Conservation (phyloP, 1,284 basidiomycete genomes). For the Ganoderma lingzhi region DNA sequence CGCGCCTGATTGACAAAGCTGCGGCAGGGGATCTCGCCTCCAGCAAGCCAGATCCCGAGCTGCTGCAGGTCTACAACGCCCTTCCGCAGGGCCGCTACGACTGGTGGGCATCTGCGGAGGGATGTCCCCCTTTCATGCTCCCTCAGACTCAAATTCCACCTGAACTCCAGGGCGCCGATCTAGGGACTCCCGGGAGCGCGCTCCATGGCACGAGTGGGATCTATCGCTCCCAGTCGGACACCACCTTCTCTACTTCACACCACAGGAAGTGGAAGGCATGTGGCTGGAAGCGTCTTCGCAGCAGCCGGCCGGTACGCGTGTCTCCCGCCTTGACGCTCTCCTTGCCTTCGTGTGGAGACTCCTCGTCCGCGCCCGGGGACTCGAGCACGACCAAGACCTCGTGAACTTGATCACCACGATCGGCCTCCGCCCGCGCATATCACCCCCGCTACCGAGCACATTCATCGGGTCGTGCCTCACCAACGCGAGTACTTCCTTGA, state of each 20-base stretch:
- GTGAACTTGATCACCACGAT: conserved; percentile 43
- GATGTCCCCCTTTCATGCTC: conserved; percentile 36
- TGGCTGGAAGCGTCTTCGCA: conserved; percentile 36
- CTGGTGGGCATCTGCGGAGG: conserved; percentile 44
- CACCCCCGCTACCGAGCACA: conserved; percentile 32
- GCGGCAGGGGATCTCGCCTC: conserved; percentile 46
- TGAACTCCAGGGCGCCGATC: conserved; percentile 29
- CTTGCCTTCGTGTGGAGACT: conserved; percentile 51
- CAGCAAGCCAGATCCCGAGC: conserved; percentile 33
- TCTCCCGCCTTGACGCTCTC: conserved; percentile 53
- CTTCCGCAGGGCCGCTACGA: conserved; percentile 50
- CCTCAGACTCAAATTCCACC: conserved; percentile 27
- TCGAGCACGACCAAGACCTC: conserved; percentile 30
- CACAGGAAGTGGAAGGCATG: conserved; percentile 45
- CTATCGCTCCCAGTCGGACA: conserved; percentile 41
- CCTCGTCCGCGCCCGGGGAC: conserved; percentile 45
- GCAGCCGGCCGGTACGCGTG: conserved; percentile 8
- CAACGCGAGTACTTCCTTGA: conserved; percentile 36
- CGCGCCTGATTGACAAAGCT: conserved; percentile 42
- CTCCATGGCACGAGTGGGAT: conserved; percentile 51
- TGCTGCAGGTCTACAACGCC: conserved; percentile 38
- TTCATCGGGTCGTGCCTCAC: conserved; percentile 50
- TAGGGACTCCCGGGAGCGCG: conserved; percentile 39
- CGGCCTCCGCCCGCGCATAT: conserved; percentile 45
- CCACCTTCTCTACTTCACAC: conserved; percentile 46